Evolutionary conservation across 768 basidiomycete species (phyloP).

Genomic region (Tricholoma matsutake): DNA sequence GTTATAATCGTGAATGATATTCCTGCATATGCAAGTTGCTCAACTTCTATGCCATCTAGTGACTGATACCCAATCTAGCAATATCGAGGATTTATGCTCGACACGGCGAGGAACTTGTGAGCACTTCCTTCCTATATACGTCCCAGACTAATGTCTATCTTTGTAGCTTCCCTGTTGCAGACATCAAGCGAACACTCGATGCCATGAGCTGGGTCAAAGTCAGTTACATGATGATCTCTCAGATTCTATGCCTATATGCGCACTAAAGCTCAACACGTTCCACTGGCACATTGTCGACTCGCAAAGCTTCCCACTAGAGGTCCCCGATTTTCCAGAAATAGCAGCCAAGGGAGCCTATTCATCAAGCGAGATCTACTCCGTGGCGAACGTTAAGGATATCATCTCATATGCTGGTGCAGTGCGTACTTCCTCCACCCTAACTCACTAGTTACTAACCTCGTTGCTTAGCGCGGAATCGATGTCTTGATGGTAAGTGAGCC

Average conservation of each 20-base stretch:
- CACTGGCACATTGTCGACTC: conserved; percentile 85
- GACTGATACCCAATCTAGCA: conserved; percentile 36
- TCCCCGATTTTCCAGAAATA: conserved; percentile 61
- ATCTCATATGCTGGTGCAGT: conserved; percentile 65
- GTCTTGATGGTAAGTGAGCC: conserved; percentile 55
- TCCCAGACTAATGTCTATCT: neutral
- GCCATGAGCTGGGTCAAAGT: conserved; percentile 77
- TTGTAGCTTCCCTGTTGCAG: conserved; percentile 54
- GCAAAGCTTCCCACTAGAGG: conserved; percentile 70
- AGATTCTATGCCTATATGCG: conserved; percentile 42
- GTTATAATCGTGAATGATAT: conserved; percentile 53
- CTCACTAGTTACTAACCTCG: neutral
- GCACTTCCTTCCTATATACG: conserved; percentile 19
- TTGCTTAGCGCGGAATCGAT: conserved; percentile 63
- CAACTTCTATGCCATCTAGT: neutral
- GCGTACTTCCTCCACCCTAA: conserved; percentile 24
- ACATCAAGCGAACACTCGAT: conserved; percentile 68
- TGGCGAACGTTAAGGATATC: conserved; percentile 53
- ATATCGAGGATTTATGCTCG: conserved; percentile 76
- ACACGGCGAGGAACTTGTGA: conserved; percentile 76
- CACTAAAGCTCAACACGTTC: conserved; percentile 60
- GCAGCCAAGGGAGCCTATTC: conserved; percentile 69
- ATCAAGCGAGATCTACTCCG: conserved; percentile 45
- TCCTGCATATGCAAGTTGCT: conserved; percentile 58
- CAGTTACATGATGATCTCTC: conserved; percentile 37